Evolutionary conservation across 495 filamentous ascomycete genomes (phyloP).

Genomic region (Bryoglossum gracile): DNA sequence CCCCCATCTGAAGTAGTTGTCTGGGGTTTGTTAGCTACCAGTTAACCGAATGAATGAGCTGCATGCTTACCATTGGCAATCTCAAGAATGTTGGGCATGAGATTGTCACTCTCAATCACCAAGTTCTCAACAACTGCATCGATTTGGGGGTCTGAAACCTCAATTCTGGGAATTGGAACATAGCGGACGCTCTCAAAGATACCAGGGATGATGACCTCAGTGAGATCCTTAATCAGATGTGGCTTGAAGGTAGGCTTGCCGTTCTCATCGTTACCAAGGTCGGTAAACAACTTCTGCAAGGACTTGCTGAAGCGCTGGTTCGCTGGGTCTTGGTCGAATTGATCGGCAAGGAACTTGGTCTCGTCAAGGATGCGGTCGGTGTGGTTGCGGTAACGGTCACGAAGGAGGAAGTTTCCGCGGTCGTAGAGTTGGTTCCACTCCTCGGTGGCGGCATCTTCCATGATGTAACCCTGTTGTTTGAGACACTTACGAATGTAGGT

Average conservation of each 20-base stretch:
- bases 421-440: conserved; percentile 85
- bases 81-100: conserved; percentile 92
- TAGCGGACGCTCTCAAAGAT: conserved; percentile 85
- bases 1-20: conserved; percentile 95
- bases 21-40: conserved; percentile 36
- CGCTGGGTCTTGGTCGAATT: conserved; percentile 81
- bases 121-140: conserved; percentile 93
- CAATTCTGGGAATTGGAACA: conserved; percentile 88
- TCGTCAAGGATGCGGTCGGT: conserved; percentile 85
- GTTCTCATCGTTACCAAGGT: conserved; percentile 76
- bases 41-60: not conserved
- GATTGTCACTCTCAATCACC: conserved; percentile 90
- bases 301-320: conserved; percentile 74
- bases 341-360: conserved; percentile 77
- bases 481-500: conserved; percentile 74
- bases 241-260: conserved; percentile 88
- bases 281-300: conserved; percentile 76
- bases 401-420: conserved; percentile 78
- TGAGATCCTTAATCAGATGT: conserved; percentile 82
- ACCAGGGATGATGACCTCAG: conserved; percentile 76
- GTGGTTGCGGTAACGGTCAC: conserved; percentile 79
- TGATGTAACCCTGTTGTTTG: conserved; percentile 82
- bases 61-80: conserved; percentile 41
- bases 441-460: conserved; percentile 71
- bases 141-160: conserved; percentile 77